phyloP scores from a whole-genome alignment of 2,329 filamentous ascomycete species.

The Elsinoe australis region DNA sequence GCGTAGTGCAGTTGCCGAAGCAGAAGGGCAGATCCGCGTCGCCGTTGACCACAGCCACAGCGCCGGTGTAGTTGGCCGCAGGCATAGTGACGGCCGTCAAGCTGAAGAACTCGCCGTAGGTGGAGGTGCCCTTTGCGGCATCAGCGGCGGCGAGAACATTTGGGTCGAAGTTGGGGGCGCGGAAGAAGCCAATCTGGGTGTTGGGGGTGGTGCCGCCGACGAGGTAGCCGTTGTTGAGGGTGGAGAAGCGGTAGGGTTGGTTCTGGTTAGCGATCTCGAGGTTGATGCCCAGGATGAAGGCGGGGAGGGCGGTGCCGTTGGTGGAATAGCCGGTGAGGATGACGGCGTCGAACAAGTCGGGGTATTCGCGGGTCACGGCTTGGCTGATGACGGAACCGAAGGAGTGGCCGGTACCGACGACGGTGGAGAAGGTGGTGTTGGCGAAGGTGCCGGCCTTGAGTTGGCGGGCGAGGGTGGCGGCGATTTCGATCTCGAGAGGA shows the following conservation, averaged over 20 bases:
- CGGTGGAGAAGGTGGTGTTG: constrained; percentile 28
- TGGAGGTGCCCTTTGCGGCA: constrained; percentile 26
- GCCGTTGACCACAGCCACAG: constrained; percentile 29
- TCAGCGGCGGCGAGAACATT: constrained; percentile 25
- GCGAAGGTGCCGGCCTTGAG: constrained; percentile 29
- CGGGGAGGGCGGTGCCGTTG: constrained; percentile 23
- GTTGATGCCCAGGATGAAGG: constrained; percentile 26
- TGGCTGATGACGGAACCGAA: constrained; percentile 37
- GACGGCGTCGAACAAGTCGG: constrained; percentile 41
- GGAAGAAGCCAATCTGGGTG: constrained; percentile 30
- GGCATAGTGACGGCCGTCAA: constrained; percentile 19
- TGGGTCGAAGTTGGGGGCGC: constrained; percentile 27
- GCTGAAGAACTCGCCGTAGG: constrained; percentile 29
- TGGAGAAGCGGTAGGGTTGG: constrained; percentile 27
- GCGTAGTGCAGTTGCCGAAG: constrained; percentile 27
- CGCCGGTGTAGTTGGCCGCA: constrained; percentile 23
- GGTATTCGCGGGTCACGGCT: constrained; percentile 46
- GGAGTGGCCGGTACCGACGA: constrained; percentile 37
- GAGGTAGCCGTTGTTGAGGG: constrained; percentile 26
- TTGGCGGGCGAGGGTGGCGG: constrained; percentile 29
- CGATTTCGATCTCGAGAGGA: constrained; percentile 33
- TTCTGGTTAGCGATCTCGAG: constrained; percentile 27
- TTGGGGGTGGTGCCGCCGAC: constrained; percentile 23
- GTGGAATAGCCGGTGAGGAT: constrained; percentile 34
- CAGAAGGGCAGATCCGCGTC: constrained; percentile 28